Conservation (phyloP, 169 alveolate species). For the Pseudocohnilembus persalinus region DNA sequence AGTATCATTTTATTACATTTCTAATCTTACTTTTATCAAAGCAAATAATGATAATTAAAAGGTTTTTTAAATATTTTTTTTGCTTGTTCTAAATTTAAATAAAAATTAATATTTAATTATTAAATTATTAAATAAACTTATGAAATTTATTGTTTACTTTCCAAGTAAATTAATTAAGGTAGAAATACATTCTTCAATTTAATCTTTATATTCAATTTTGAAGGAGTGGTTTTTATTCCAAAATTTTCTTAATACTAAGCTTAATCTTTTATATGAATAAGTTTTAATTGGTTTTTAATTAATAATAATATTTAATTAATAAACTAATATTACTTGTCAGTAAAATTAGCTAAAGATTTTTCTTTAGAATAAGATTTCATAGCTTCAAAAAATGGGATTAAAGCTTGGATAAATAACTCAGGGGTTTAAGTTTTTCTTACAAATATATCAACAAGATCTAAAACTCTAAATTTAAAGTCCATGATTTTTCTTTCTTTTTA, state of each 20-base stretch:
- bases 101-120: not conserved
- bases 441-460: slow-evolving; percentile 17
- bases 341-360: not conserved
- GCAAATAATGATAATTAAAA: not conserved
- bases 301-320: not conserved
- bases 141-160: not conserved
- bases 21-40: slow-evolving; percentile 13
- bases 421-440: slow-evolving; percentile 15
- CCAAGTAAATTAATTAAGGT: slow-evolving; percentile 1
- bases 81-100: not conserved
- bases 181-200: slow-evolving; percentile 3
- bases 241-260: slow-evolving; percentile 2
- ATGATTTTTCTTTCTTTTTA: slow-evolving; percentile 21
- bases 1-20: not conserved
- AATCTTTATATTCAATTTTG: slow-evolving; percentile 5
- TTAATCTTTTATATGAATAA: not conserved
- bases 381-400: not conserved
- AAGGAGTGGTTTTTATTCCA: slow-evolving; percentile 3
- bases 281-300: not conserved
- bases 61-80: slow-evolving; percentile 7
- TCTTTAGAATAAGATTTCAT: slow-evolving; percentile 7
- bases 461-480: slow-evolving; percentile 20
- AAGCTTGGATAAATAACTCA: slow-evolving; percentile 10
- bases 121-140: not conserved
- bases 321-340: slow-evolving; percentile 2